phyloP scores from a whole-genome alignment of 768 basidiomycete species.

The Hydnomerulius pinastri region DNA sequence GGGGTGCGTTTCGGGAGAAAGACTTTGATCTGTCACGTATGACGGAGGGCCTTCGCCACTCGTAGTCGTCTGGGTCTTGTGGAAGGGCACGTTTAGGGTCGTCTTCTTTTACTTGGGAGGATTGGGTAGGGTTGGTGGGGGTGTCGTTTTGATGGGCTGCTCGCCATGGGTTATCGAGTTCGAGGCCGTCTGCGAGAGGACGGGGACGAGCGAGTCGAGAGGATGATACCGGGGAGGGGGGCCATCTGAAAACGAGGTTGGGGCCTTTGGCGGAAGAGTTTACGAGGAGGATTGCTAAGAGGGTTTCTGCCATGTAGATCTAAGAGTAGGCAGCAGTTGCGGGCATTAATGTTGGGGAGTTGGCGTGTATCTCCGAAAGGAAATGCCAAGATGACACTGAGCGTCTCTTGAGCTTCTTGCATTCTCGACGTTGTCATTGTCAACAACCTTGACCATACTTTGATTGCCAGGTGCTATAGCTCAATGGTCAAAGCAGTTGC shows the following conservation, averaged over 20 bases:
- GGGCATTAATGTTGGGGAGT: too few species aligned
- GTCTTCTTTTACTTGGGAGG: conserved; percentile 3
- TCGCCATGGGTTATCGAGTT: conserved; percentile 75
- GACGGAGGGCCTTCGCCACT: conserved; percentile 61
- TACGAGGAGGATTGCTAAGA: conserved; percentile 81
- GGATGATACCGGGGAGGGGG: conserved; percentile 64
- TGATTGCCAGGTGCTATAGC: conserved; percentile 6
- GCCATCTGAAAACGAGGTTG: conserved; percentile 83
- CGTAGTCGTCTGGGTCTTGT: conserved; percentile 48
- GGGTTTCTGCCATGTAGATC: conserved; percentile 65
- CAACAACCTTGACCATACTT: not conserved
- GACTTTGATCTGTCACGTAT: conserved; percentile 53
- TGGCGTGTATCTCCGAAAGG: too few species aligned
- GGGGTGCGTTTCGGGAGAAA: conserved; percentile 45
- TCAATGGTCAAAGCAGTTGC: not conserved
- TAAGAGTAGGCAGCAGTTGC: not conserved
- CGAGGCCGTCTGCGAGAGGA: conserved; percentile 47
- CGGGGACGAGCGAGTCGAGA: conserved; percentile 73
- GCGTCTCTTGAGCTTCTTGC: too few species aligned
- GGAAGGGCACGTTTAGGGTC: conserved; percentile 1
- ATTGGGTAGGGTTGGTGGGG: conserved; percentile 24
- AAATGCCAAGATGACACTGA: too few species aligned
- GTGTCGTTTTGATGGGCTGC: conserved; percentile 55
- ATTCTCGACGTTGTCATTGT: too few species aligned
- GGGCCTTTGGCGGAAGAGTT: conserved; percentile 83